Evolutionary conservation across 164 flowering plant species (phyloP).

Genomic region (Pachysandra terminalis): DNA sequence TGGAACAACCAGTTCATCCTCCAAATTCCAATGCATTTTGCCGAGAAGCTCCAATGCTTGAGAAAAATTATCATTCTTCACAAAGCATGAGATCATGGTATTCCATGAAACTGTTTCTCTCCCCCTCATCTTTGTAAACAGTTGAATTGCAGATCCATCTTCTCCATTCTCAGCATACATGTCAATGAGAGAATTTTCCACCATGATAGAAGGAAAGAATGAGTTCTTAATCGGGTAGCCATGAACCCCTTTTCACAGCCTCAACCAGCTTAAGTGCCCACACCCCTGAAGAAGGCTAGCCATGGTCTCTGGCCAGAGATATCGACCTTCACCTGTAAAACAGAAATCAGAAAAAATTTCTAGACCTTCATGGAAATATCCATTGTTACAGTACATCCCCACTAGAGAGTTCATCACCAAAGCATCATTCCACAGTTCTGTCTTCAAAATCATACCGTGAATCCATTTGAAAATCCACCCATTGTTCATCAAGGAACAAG

Average conservation of each 20-base stretch:
- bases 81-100: conserved; percentile 26
- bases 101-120: conserved; percentile 32
- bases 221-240: conserved; percentile 23
- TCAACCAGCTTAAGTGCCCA: conserved; percentile 10
- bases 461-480: conserved; percentile 14
- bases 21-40: conserved; percentile 11
- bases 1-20: not conserved
- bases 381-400: conserved; percentile 25
- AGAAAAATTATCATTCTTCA: conserved; percentile 8
- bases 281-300: conserved; percentile 32
- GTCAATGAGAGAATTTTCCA: conserved; percentile 34
- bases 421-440: conserved; percentile 8
- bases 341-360: conserved; percentile 15
- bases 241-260: conserved; percentile 26
- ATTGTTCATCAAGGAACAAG: conserved; percentile 20
- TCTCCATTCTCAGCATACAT: conserved; percentile 26
- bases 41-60: conserved; percentile 17
- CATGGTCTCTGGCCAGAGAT: conserved; percentile 25
- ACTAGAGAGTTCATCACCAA: conserved; percentile 24
- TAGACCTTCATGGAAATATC: conserved; percentile 16
- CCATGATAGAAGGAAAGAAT: conserved; percentile 14
- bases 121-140: conserved; percentile 17
- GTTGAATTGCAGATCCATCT: conserved; percentile 6
- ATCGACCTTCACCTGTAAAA: conserved; percentile 16
- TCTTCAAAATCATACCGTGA: conserved; percentile 29